Evolutionary conservation across 345 rosid genomes (phyloP).

Genomic region (Dovyalis caffra): DNA sequence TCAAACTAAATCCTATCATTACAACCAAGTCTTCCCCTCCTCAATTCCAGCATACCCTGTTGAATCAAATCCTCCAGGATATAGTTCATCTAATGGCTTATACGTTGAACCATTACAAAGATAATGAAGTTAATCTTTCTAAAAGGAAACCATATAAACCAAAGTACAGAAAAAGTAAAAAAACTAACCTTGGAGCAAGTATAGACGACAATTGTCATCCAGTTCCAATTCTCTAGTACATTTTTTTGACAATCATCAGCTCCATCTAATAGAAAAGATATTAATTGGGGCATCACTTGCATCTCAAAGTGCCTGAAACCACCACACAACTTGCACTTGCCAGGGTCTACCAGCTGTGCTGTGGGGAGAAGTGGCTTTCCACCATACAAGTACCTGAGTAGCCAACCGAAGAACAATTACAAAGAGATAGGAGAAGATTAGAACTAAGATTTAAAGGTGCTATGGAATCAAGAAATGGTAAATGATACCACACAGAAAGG

Average conservation of each 20-base stretch:
- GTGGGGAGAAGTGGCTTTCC: constrained; percentile 65
- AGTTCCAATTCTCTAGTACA: constrained; percentile 68
- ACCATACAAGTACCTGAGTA: constrained; percentile 66
- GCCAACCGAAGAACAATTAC: background rate
- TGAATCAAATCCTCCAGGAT: too few species aligned
- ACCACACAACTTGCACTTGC: constrained; percentile 57
- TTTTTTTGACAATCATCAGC: constrained; percentile 46
- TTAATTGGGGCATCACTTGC: constrained; percentile 86
- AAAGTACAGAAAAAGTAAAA: background rate
- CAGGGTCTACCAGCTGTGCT: constrained; percentile 39
- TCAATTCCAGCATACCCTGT: too few species aligned
- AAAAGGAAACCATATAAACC: background rate
- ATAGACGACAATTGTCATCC: constrained; percentile 75
- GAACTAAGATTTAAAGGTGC: background rate
- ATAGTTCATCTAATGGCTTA: too few species aligned
- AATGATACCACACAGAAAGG: background rate
- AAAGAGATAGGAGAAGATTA: background rate
- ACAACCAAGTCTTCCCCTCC: too few species aligned
- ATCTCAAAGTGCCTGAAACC: constrained; percentile 68
- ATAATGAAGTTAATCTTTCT: background rate
- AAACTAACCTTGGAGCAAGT: constrained; percentile 75
- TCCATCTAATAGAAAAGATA: constrained; percentile 72
- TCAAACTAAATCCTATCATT: too few species aligned
- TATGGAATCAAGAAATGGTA: background rate
- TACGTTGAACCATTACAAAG: background rate